phyloP scores from a whole-genome alignment of 768 basidiomycete species.

The Serendipita sp. region DNA sequence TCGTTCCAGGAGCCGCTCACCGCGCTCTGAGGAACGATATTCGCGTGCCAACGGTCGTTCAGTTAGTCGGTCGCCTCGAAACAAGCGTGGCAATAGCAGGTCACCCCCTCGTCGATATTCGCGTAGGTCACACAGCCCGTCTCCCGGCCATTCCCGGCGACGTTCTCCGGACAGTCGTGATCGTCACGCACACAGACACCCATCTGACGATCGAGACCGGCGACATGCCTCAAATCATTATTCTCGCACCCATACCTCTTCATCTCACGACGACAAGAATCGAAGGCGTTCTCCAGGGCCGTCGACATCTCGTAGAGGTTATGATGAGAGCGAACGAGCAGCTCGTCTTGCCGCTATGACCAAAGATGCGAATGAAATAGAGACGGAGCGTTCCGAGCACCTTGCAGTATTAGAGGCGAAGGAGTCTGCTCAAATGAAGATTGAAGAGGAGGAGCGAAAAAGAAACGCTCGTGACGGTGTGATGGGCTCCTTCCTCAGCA shows the following conservation, averaged over 20 bases:
- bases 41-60: constrained; percentile 24
- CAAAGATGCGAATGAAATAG: constrained; percentile 48
- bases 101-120: not conserved
- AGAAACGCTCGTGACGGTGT: constrained; percentile 1
- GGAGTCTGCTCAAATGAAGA: not conserved
- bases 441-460: not conserved
- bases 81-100: not conserved
- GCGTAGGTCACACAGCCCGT: constrained; percentile 12
- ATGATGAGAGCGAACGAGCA: constrained; percentile 38
- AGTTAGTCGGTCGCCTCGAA: constrained; percentile 4
- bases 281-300: constrained; percentile 27
- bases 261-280: constrained; percentile 20
- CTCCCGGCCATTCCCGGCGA: constrained; percentile 14
- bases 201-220: constrained; percentile 18
- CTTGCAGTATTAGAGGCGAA: constrained; percentile 32
- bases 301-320: constrained; percentile 19
- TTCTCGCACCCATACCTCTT: constrained; percentile 10
- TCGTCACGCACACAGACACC: constrained; percentile 20
- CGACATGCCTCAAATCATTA: constrained; percentile 15
- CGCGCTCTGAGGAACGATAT: constrained; percentile 27
- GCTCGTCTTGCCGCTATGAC: constrained; percentile 87
- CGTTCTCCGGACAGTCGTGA: constrained; percentile 19
- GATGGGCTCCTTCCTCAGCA: not conserved
- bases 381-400: constrained; percentile 52
- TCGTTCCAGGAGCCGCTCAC: constrained; percentile 26